Percentiles rank a stretch among this genome's conserved stretches.
These are phyloP conservation scores for Suillus americanus DNA, from an alignment of 768 basidiomycete species.

Conservation along the genomic window DNA sequence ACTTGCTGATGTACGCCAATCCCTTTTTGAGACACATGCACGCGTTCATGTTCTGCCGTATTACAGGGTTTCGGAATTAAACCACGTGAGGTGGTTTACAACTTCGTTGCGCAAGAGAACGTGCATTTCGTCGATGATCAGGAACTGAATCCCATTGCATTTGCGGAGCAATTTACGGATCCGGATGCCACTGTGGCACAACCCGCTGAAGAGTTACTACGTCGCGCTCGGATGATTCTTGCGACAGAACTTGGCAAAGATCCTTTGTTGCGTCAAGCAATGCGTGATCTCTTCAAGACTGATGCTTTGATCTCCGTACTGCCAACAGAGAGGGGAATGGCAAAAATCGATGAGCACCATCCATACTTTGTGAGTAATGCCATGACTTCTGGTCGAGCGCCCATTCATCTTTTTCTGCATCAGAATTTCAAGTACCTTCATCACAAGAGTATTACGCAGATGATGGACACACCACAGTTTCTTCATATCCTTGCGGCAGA, in stretches of 20 bases:
- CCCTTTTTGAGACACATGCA: neutral
- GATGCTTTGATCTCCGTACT: slow-evolving; percentile 75
- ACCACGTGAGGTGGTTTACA: slow-evolving; percentile 81
- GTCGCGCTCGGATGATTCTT: slow-evolving; percentile 78
- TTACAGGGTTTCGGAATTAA: slow-evolving; percentile 80
- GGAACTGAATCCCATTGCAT: slow-evolving; percentile 72
- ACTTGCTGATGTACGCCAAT: slow-evolving; percentile 69
- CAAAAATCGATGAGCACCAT: slow-evolving; percentile 75
- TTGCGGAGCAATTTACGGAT: slow-evolving; percentile 85
- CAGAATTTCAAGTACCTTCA: slow-evolving; percentile 95
- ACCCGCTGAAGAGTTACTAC: slow-evolving; percentile 66
- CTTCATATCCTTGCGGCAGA: slow-evolving; percentile 91
- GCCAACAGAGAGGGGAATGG: slow-evolving; percentile 84
- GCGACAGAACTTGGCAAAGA: slow-evolving; percentile 92
- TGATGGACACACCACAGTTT: slow-evolving; percentile 77
- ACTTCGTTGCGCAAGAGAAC: slow-evolving; percentile 63
- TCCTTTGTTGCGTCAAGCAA: slow-evolving; percentile 77
- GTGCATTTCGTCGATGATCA: slow-evolving; percentile 79
- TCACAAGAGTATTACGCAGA: slow-evolving; percentile 69
- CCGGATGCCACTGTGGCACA: slow-evolving; percentile 59
- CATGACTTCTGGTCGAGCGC: neutral
- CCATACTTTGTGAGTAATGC: slow-evolving; percentile 60
- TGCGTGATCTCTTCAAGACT: slow-evolving; percentile 72
- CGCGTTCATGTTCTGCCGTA: slow-evolving; percentile 1
- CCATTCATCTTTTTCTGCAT: neutral